phyloP scores from a whole-genome alignment of 2,329 filamentous ascomycete genomes.

The Botrytis pseudocinerea region DNA sequence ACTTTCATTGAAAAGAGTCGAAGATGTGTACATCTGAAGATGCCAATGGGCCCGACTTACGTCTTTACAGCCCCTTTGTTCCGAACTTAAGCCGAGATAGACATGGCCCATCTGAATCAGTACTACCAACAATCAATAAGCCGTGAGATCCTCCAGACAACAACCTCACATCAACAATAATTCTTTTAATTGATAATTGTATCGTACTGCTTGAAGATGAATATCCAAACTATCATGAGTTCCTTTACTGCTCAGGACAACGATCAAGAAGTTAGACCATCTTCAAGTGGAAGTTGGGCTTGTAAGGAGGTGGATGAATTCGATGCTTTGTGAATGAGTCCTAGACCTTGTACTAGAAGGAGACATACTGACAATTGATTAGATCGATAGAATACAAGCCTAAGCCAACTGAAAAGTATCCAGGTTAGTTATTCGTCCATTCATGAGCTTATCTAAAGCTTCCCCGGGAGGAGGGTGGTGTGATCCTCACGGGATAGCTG shows the following conservation, averaged over 20 bases:
- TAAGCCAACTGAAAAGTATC: slow-evolving; percentile 32
- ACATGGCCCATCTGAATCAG: background rate
- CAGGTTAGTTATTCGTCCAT: slow-evolving; percentile 26
- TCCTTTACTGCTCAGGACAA: background rate
- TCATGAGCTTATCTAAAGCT: background rate
- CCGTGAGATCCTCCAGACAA: background rate
- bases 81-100: slow-evolving; percentile 10
- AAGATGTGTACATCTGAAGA: background rate
- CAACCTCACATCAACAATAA: background rate
- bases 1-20: background rate
- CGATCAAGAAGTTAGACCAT: background rate
- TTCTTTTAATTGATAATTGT: background rate
- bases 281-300: slow-evolving; percentile 15
- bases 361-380: background rate
- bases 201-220: background rate
- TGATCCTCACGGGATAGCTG: background rate
- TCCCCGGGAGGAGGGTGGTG: background rate
- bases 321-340: slow-evolving; percentile 27
- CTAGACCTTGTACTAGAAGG: background rate
- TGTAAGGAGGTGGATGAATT: slow-evolving; percentile 30
- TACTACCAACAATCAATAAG: background rate
- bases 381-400: slow-evolving; percentile 25
- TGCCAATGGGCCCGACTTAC: background rate
- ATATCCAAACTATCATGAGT: background rate
- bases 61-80: background rate